Evolutionary conservation across 192 early-diverging fungal genomes (phyloP).

Genomic region (Funneliformis geosporum): DNA sequence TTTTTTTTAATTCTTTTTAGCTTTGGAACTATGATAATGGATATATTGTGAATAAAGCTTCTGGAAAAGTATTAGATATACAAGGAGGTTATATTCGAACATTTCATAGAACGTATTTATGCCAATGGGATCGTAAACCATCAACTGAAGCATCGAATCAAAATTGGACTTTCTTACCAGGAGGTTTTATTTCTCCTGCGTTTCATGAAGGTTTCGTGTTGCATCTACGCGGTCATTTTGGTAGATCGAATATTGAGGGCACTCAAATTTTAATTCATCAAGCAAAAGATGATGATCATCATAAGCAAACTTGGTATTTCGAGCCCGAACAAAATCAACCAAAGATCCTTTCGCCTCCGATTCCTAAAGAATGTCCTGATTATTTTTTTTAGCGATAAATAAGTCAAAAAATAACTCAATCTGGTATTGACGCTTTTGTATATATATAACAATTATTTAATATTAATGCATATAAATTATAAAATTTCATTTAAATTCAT

Average conservation of each 20-base stretch:
- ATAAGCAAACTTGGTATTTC: slow-evolving; percentile 17
- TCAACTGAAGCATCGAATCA: background rate
- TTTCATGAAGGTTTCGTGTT: background rate
- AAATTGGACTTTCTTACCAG: slow-evolving; percentile 4
- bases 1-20: slow-evolving; percentile 12
- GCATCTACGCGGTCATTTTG: slow-evolving; percentile 1
- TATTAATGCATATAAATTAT: no score
- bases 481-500: no score
- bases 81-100: slow-evolving; percentile 31
- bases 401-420: background rate
- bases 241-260: background rate
- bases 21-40: slow-evolving; percentile 43
- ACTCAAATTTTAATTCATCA: background rate
- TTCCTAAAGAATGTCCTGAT: background rate
- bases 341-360: background rate
- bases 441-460: no score
- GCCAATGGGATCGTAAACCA: slow-evolving; percentile 8
- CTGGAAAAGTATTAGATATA: slow-evolving; percentile 40
- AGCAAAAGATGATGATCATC: background rate
- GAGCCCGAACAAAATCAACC: slow-evolving; percentile 3
- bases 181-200: background rate
- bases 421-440: no score
- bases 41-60: slow-evolving; percentile 42
- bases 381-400: background rate
- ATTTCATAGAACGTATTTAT: slow-evolving; percentile 19